Base-by-base conservation (phyloP, 148 eudicot genomes). In the Talinum fruticosum region DNA sequence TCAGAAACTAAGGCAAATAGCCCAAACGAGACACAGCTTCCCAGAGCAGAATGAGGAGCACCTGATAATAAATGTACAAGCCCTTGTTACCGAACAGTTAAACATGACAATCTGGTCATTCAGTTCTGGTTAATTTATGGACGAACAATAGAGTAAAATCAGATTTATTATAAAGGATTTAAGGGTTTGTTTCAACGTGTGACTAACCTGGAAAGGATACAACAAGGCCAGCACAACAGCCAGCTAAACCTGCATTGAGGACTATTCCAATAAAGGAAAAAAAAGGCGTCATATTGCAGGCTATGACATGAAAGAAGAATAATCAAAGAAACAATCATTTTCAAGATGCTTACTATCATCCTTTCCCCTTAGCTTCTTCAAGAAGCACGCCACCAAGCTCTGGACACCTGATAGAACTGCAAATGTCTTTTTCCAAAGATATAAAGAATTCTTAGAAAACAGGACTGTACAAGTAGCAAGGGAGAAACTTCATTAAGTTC, bases 151-250 rank as follows among this genome's bases (percentile, higher is more conserved):
- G 72, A 2, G 18, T 23, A 35, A n/a, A 61, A 19, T 18, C 34
- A 24, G 15, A 34, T 16, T 53, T 12, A 18, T 21, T n/a, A n/a
- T n/a, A n/a, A n/a, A n/a, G n/a, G n/a, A n/a, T n/a, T n/a, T 29
- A 47, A 70, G 34, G 14, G 41, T 29, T 80, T 21, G 57, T 57
- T 29, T 47, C 30, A 26, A 32, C 57, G 69, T 30, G 37, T 21
- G 44, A 74, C 57, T 12, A 74, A 95, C 98, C 97, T 88, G 98
- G 98, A 76, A 86, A 86, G 83, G 92, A 86, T 57, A 95, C 73
- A 75, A 93, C 97, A 79, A 92, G 87, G 62, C 98, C 98, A 72
- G 98, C 91, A 84, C 94, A 91, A 79, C 98, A 95, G 69, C 98
- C 98, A 74, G 96, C 98, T 28, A 95, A 87, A 44, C 98, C 98